Percentiles rank a stretch among this genome's conserved stretches.
These are phyloP conservation scores for Metschnikowia baotianmanensis DNA, from an alignment of 805 yeast species.

Conservation along the genomic window DNA sequence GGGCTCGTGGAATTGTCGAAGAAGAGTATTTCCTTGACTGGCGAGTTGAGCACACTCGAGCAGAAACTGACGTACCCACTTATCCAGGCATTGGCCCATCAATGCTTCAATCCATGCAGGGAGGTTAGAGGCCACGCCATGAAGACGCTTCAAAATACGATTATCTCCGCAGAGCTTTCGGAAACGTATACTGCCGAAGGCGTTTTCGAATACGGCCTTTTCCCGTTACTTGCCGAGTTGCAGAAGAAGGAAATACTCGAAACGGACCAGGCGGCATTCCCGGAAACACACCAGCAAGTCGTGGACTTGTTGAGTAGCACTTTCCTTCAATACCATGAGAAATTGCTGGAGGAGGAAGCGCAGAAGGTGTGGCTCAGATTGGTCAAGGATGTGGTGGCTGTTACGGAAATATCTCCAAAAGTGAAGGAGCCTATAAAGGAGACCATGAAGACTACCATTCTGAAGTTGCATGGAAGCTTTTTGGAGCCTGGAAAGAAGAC, in stretches of 20 bases:
- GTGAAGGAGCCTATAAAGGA: constrained; percentile 36
- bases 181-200: constrained; percentile 48
- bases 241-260: constrained; percentile 57
- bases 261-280: constrained; percentile 63
- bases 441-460: constrained; percentile 40
- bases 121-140: constrained; percentile 70
- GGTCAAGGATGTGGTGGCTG: constrained; percentile 30
- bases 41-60: constrained; percentile 42
- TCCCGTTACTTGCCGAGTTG: constrained; percentile 68
- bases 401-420: constrained; percentile 23
- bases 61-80: constrained; percentile 53
- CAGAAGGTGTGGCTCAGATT: constrained; percentile 35
- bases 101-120: constrained; percentile 84
- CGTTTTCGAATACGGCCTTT: constrained; percentile 68
- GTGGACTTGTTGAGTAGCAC: constrained; percentile 64
- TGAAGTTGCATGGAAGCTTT: constrained; percentile 33
- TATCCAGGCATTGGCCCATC: constrained; percentile 82
- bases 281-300: constrained; percentile 63
- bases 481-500: constrained; percentile 22
- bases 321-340: constrained; percentile 27
- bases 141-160: constrained; percentile 51
- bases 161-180: constrained; percentile 40
- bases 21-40: constrained; percentile 60
- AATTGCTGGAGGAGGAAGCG: constrained; percentile 23
- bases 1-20: constrained; percentile 56